Percentiles rank a stretch among this genome's conserved stretches.
Evolutionary conservation across 1,284 basidiomycete genomes (phyloP).

Genomic region (Microbotryum saponariae): DNA sequence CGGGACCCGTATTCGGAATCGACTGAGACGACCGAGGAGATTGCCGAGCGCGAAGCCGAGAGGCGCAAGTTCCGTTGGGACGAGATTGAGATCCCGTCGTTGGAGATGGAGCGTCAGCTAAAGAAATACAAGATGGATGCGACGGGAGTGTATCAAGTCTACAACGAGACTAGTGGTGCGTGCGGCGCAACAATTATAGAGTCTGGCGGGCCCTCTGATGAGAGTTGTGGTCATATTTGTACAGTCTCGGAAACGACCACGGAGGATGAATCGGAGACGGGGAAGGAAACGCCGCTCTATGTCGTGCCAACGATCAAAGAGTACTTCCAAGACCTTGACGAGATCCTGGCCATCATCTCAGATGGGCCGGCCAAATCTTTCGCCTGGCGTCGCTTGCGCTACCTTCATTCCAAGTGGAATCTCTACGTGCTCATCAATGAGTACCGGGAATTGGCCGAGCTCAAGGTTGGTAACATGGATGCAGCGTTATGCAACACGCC

Average conservation of each 20-base stretch:
- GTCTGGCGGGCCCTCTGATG: neutral
- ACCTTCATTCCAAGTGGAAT: conserved; percentile 89
- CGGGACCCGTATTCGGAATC: conserved; percentile 28
- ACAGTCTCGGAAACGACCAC: neutral
- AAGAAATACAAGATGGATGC: conserved; percentile 69
- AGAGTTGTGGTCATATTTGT: neutral
- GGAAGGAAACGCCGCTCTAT: conserved; percentile 53
- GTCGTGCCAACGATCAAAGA: conserved; percentile 80
- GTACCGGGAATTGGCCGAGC: conserved; percentile 86
- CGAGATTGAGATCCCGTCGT: conserved; percentile 60
- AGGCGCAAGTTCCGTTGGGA: conserved; percentile 54
- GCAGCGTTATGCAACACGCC: neutral
- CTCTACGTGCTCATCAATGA: conserved; percentile 92
- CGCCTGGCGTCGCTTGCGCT: conserved; percentile 86
- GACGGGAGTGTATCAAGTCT: conserved; percentile 80
- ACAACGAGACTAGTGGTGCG: conserved; percentile 41
- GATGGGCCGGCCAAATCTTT: conserved; percentile 88
- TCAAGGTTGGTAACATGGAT: conserved; percentile 57
- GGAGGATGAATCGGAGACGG: conserved; percentile 2
- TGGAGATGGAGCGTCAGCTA: conserved; percentile 39
- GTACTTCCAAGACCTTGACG: conserved; percentile 96
- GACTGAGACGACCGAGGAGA: conserved; percentile 25
- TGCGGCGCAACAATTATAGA: too few relatives aligned
- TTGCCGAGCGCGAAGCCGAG: conserved; percentile 17
- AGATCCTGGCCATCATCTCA: conserved; percentile 45